phyloP scores from a whole-genome alignment of 345 rosid genomes.

The Bruguiera gymnorhiza region DNA sequence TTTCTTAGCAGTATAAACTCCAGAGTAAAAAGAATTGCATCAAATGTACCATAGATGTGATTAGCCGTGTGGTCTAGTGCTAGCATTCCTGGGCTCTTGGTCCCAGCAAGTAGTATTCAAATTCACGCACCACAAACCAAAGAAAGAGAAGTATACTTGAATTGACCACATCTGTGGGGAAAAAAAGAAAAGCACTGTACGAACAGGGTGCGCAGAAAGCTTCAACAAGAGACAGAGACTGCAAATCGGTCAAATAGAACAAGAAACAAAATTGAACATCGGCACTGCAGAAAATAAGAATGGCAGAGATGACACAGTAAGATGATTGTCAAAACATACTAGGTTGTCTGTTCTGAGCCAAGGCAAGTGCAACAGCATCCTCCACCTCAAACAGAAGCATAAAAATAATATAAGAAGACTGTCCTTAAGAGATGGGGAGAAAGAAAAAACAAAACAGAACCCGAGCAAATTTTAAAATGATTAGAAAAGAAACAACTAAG shows the following conservation, averaged over 20 bases:
- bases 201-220: neutral
- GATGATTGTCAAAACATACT: slow-evolving; percentile 46
- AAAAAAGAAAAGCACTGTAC: neutral
- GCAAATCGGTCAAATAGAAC: neutral
- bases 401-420: neutral
- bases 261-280: neutral
- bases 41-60: neutral
- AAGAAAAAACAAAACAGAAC: neutral
- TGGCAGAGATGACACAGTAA: slow-evolving; percentile 36
- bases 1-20: neutral
- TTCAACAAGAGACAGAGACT: neutral
- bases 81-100: no score
- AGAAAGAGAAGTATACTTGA: no score
- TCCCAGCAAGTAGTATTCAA: no score
- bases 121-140: no score
- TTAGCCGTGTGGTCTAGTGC: no score
- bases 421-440: neutral
- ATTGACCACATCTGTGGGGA: no score
- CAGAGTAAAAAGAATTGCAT: neutral
- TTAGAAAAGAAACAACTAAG: no score
- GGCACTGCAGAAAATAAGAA: neutral
- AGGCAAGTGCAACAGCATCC: slow-evolving; percentile 78
- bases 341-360: slow-evolving; percentile 55
- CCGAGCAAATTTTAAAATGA: neutral
- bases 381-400: slow-evolving; percentile 53